A percentile compares a stretch with the other conserved stretches of the same genome.
These are phyloP conservation scores for Candida ulmi DNA, from an alignment of 805 yeast genomes.

Conservation along the genomic window DNA sequence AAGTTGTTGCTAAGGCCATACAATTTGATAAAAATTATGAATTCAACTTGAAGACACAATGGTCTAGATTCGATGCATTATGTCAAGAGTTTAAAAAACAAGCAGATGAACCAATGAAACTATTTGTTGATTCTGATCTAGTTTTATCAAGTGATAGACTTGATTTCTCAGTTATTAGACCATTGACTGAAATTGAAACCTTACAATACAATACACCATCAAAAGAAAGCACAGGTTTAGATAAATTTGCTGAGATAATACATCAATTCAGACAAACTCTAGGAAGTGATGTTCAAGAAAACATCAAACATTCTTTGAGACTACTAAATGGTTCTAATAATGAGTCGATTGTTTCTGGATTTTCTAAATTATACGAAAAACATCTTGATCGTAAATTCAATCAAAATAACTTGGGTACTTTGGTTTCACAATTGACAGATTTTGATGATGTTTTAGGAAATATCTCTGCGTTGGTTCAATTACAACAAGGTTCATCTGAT, in stretches of 20 bases:
- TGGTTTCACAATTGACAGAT: constrained; percentile 35
- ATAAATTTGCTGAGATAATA: constrained; percentile 27
- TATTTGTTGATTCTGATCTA: constrained; percentile 33
- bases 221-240: constrained; percentile 9
- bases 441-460: constrained; percentile 30
- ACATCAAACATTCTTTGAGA: constrained; percentile 30
- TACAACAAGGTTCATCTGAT: constrained; percentile 12
- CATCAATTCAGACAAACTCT: constrained; percentile 36
- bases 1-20: constrained; percentile 27
- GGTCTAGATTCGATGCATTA: constrained; percentile 66
- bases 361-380: constrained; percentile 33
- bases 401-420: constrained; percentile 28
- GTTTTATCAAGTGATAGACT: constrained; percentile 30
- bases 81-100: constrained; percentile 65
- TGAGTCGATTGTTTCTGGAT: constrained; percentile 27
- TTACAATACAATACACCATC: constrained; percentile 23
- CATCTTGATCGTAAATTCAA: constrained; percentile 37
- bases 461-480: constrained; percentile 32
- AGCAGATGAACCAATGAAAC: constrained; percentile 53
- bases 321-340: constrained; percentile 31
- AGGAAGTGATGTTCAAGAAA: constrained; percentile 29
- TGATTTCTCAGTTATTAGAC: constrained; percentile 30
- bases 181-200: constrained; percentile 28
- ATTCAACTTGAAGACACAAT: constrained; percentile 40
- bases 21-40: constrained; percentile 28